Conservation (phyloP, 129 eudicot species). For the Centaurea solstitialis region DNA sequence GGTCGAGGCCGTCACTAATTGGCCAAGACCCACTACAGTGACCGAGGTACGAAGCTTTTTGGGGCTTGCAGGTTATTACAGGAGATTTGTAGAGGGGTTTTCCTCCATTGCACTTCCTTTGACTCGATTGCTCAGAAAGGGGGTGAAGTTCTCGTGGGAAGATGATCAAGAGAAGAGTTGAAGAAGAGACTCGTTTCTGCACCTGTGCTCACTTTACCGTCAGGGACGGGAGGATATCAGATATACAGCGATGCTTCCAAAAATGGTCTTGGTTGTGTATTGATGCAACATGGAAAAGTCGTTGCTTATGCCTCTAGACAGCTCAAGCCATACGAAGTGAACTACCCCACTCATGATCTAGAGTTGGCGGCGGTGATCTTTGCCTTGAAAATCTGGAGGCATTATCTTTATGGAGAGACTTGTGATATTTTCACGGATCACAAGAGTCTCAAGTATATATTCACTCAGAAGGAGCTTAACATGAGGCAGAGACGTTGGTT, state of each 20-base stretch:
- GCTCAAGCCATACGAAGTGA: neutral
- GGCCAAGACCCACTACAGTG: neutral
- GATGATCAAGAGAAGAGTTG: no score
- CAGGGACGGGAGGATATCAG: neutral
- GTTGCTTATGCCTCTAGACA: neutral
- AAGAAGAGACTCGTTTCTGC: neutral
- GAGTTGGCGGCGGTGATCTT: neutral
- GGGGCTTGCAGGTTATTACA: neutral
- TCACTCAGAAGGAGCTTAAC: no score
- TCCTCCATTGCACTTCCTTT: neutral
- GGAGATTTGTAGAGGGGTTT: neutral
- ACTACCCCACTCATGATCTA: neutral
- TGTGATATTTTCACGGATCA: no score
- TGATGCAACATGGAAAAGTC: neutral
- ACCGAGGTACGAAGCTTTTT: neutral
- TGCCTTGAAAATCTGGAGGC: no score
- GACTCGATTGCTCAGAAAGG: neutral
- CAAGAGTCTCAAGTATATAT: no score
- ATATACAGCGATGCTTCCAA: neutral
- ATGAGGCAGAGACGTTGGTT: no score
- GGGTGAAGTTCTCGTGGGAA: no score
- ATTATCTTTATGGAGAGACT: no score
- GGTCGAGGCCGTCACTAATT: neutral
- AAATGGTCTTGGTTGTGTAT: no score
- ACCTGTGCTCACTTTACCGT: neutral